These are phyloP conservation scores for Pezicula rhizophila DNA, from an alignment of 2,329 filamentous ascomycete species.

Conservation along the genomic window DNA sequence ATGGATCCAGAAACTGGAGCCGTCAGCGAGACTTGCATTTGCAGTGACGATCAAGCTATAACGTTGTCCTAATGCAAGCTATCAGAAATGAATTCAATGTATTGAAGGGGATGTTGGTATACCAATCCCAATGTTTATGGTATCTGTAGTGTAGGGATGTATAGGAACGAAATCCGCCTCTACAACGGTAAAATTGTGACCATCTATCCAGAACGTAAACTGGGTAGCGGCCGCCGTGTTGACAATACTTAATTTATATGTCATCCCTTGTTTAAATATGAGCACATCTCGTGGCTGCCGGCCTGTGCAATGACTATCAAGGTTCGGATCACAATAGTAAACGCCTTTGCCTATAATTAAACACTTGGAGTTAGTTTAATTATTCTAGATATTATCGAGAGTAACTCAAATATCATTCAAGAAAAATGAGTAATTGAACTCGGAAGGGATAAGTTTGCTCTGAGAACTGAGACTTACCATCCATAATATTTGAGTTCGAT, in stretches of 20 bases:
- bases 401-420: too few relatives aligned
- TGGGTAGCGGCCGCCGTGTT: constrained; percentile 18
- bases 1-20: constrained; percentile 52
- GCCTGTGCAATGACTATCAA: constrained; percentile 2
- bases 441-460: too few relatives aligned
- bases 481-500: constrained; percentile 2
- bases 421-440: too few relatives aligned
- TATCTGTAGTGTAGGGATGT: constrained; percentile 41
- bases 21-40: constrained; percentile 41
- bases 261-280: background rate
- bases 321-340: constrained; percentile 1
- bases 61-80: constrained; percentile 44
- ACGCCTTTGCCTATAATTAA: background rate
- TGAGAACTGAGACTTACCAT: background rate
- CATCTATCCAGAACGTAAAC: constrained; percentile 32
- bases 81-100: background rate
- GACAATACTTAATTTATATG: constrained; percentile 22
- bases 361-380: too few relatives aligned
- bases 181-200: constrained; percentile 49
- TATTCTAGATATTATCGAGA: too few relatives aligned
- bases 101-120: background rate
- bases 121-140: constrained; percentile 45
- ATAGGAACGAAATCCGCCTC: constrained; percentile 57
- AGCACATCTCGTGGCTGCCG: background rate
- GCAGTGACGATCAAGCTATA: constrained; percentile 59